phyloP scores from a whole-genome alignment of 208 protist species.

The Leishmania amazonensis region DNA sequence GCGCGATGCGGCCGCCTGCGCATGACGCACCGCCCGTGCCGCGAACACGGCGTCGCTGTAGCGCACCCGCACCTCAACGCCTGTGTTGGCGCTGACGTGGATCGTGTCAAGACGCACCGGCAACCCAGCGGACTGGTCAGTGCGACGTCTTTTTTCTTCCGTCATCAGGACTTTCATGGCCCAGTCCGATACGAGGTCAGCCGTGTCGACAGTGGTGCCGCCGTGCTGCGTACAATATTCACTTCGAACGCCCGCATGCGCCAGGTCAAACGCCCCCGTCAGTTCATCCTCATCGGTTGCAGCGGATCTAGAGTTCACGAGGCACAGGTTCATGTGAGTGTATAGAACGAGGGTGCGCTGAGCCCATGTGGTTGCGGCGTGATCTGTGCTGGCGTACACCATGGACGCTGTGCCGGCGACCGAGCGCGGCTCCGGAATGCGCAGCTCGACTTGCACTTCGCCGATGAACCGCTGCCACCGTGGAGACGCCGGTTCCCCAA shows the following conservation, averaged over 20 bases:
- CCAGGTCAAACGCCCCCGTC: slow-evolving; percentile 23
- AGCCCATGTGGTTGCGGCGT: background rate
- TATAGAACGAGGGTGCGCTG: slow-evolving; percentile 33
- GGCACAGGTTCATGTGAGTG: slow-evolving; percentile 25
- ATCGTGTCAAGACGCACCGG: slow-evolving; percentile 7
- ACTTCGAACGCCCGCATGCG: slow-evolving; percentile 26
- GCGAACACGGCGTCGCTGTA: slow-evolving; percentile 59
- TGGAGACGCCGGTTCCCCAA: background rate
- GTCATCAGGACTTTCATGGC: slow-evolving; percentile 26
- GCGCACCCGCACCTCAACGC: slow-evolving; percentile 50
- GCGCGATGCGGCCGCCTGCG: slow-evolving; percentile 30
- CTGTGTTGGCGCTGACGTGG: slow-evolving; percentile 32
- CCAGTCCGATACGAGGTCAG: slow-evolving; percentile 27
- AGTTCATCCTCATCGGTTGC: slow-evolving; percentile 5
- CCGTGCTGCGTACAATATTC: slow-evolving; percentile 19
- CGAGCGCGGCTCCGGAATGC: slow-evolving; percentile 20
- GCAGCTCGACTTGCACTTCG: slow-evolving; percentile 26
- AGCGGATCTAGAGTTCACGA: slow-evolving; percentile 8
- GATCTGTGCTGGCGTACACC: background rate
- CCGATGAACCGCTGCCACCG: slow-evolving; percentile 24
- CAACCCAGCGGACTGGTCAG: background rate
- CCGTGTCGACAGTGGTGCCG: background rate
- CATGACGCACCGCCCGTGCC: slow-evolving; percentile 34
- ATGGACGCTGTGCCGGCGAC: background rate
- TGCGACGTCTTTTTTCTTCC: slow-evolving; percentile 13